Conservation (phyloP, 257 asterid genomes). For the Jacaranda copaia region DNA sequence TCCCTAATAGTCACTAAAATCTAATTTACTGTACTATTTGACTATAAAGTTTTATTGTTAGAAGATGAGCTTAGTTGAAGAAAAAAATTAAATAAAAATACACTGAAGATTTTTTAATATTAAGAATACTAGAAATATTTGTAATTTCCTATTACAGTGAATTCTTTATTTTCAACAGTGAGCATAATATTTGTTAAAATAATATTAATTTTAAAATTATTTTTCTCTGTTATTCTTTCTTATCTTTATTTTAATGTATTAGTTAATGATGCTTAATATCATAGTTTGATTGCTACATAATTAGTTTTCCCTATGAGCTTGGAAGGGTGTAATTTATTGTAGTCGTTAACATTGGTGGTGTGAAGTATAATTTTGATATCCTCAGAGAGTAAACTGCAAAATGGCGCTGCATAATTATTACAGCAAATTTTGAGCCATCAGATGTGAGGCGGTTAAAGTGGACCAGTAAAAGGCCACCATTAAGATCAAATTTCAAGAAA, state of each 20-base stretch:
- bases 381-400: constrained; percentile 25
- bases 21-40: background rate
- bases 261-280: background rate
- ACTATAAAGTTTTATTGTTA: background rate
- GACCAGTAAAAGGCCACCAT: constrained; percentile 34
- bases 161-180: background rate
- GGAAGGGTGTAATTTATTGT: background rate
- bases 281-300: background rate
- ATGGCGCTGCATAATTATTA: background rate
- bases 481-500: constrained; percentile 25
- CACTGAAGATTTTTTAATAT: background rate
- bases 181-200: background rate
- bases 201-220: background rate
- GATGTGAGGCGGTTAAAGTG: constrained; percentile 55
- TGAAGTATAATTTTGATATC: background rate
- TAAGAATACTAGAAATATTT: too few species aligned
- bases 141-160: background rate
- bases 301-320: background rate
- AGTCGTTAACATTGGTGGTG: constrained; percentile 22
- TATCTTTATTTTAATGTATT: background rate
- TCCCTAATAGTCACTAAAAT: background rate
- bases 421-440: constrained; percentile 50
- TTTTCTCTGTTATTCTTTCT: background rate
- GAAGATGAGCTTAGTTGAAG: background rate
- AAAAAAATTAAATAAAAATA: background rate